Evolutionary conservation across 495 filamentous ascomycete genomes (phyloP).

Genomic region (Talaromyces borbonicus): DNA sequence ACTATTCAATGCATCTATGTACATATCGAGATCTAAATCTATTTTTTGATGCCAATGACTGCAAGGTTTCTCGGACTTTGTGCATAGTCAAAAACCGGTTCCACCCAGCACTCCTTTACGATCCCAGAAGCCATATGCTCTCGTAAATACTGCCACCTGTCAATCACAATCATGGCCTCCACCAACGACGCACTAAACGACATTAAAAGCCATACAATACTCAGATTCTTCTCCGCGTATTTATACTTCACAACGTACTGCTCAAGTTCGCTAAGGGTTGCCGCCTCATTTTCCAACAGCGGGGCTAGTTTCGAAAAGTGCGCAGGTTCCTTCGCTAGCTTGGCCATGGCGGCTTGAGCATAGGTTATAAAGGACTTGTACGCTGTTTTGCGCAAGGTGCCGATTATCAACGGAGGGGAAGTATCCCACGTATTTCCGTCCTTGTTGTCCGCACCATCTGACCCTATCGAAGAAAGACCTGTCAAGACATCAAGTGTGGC

Average conservation of each 20-base stretch:
- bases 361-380: slow-evolving; percentile 72
- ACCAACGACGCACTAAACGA: slow-evolving; percentile 83
- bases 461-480: slow-evolving; percentile 9
- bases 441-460: slow-evolving; percentile 19
- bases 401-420: slow-evolving; percentile 61
- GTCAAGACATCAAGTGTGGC: slow-evolving; percentile 10
- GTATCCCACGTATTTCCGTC: slow-evolving; percentile 20
- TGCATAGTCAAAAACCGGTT: slow-evolving; percentile 84
- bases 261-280: slow-evolving; percentile 65
- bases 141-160: slow-evolving; percentile 80
- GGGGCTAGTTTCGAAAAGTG: slow-evolving; percentile 46
- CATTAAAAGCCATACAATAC: slow-evolving; percentile 87
- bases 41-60: slow-evolving; percentile 73
- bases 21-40: slow-evolving; percentile 1
- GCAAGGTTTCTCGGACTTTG: slow-evolving; percentile 82
- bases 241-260: slow-evolving; percentile 54
- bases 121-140: slow-evolving; percentile 48
- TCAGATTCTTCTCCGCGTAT: slow-evolving; percentile 69
- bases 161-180: slow-evolving; percentile 82
- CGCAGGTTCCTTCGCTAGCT: slow-evolving; percentile 53
- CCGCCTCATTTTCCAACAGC: slow-evolving; percentile 39
- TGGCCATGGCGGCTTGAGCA: slow-evolving; percentile 66
- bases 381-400: slow-evolving; percentile 68
- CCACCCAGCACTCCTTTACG: slow-evolving; percentile 74
- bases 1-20: not conserved